Evolutionary conservation across 306 rosid species (phyloP).

Genomic region (Echinosophora koreensis): DNA sequence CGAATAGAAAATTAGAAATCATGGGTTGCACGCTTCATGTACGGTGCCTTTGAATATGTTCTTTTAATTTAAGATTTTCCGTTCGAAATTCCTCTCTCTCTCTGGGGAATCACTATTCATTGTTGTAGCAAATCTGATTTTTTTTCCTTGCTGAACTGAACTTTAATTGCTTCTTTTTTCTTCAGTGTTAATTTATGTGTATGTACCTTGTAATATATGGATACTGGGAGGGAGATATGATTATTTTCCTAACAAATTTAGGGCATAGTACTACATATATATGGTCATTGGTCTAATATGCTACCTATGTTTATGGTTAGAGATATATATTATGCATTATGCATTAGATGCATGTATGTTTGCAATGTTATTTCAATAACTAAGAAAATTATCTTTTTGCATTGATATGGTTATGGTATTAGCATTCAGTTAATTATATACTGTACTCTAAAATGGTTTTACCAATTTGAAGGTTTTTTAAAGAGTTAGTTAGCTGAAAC

Average conservation of each 20-base stretch:
- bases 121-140: neutral
- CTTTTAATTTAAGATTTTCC: constrained; percentile 1
- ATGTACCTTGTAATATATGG: no score
- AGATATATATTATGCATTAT: neutral
- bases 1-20: constrained; percentile 19
- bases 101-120: neutral
- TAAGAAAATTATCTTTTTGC: constrained; percentile 12
- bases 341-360: constrained; percentile 27
- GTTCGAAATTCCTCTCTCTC: neutral
- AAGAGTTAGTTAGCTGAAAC: constrained; percentile 40
- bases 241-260: neutral
- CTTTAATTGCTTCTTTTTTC: neutral
- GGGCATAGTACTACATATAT: neutral
- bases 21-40: neutral
- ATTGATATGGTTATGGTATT: neutral
- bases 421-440: constrained; percentile 9
- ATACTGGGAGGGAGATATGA: no score
- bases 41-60: neutral
- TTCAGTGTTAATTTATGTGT: neutral
- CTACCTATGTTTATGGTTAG: neutral
- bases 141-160: neutral
- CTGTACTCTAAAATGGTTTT: constrained; percentile 35
- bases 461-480: constrained; percentile 43
- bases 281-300: neutral
- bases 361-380: constrained; percentile 16